Percentiles rank a stretch among this genome's conserved stretches.
These are phyloP conservation scores for Syzygium aqueum DNA, from an alignment of 345 rosid genomes.

Conservation along the genomic window DNA sequence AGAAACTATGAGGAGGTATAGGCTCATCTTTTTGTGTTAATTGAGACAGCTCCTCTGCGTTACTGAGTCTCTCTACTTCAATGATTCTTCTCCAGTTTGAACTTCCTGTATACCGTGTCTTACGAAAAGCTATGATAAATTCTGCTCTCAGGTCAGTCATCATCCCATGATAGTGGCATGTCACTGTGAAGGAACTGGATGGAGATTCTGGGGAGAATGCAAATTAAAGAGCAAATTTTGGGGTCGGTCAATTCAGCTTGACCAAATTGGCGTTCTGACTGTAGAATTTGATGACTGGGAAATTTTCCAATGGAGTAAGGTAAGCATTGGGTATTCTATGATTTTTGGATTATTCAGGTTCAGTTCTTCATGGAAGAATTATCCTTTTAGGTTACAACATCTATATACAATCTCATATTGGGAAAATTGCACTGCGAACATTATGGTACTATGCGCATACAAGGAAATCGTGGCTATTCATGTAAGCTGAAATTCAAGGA, in stretches of 20 bases:
- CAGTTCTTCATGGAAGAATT: background rate
- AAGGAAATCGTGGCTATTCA: constrained; percentile 64
- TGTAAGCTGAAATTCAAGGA: constrained; percentile 97
- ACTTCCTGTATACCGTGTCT: background rate
- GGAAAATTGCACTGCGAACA: constrained; percentile 96
- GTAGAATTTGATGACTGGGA: constrained; percentile 94
- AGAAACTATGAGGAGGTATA: background rate
- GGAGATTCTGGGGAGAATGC: constrained; percentile 99
- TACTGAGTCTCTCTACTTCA: background rate
- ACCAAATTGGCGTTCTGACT: constrained; percentile 85
- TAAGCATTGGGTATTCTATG: background rate
- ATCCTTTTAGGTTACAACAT: constrained; percentile 73
- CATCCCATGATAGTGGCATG: constrained; percentile 99
- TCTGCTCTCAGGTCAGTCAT: constrained; percentile 91
- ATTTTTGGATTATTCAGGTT: background rate
- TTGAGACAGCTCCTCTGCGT: background rate
- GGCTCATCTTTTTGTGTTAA: background rate
- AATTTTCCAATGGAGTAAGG: constrained; percentile 93
- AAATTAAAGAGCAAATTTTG: constrained; percentile 96
- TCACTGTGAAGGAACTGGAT: constrained; percentile 95
- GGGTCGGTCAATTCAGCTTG: constrained; percentile 98
- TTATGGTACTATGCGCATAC: constrained; percentile 90
- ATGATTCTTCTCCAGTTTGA: background rate
- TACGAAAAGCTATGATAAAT: background rate
- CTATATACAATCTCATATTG: constrained; percentile 94